These are phyloP conservation scores for Acacia melanoxylon DNA, from an alignment of 306 rosid genomes.

Conservation along the genomic window DNA sequence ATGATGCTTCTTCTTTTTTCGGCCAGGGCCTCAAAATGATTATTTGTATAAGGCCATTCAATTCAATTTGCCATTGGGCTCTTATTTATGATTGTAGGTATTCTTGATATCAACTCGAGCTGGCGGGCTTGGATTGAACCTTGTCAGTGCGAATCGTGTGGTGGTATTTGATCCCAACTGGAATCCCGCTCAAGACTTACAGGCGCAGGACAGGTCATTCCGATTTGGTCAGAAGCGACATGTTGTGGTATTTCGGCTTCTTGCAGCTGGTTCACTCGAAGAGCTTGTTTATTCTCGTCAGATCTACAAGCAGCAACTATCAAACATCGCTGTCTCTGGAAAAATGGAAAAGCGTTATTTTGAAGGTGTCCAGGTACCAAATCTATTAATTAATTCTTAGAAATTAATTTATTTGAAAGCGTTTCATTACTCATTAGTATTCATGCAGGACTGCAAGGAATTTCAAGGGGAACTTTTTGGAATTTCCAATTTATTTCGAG, in stretches of 20 bases:
- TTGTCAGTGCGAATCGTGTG: conserved; percentile 94
- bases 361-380: conserved; percentile 91
- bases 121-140: conserved; percentile 96
- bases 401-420: not conserved
- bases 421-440: not conserved
- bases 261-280: conserved; percentile 92
- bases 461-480: conserved; percentile 97
- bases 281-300: conserved; percentile 94
- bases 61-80: conserved; percentile 33
- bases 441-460: conserved; percentile 83
- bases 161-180: conserved; percentile 97
- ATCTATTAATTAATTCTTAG: not conserved
- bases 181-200: conserved; percentile 98
- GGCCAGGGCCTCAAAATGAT: conserved; percentile 23
- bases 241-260: conserved; percentile 87
- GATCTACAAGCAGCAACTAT: conserved; percentile 92
- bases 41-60: conserved; percentile 13
- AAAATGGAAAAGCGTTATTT: conserved; percentile 93
- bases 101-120: conserved; percentile 96
- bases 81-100: conserved; percentile 55
- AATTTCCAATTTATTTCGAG: conserved; percentile 85
- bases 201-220: conserved; percentile 96
- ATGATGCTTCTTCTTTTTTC: not conserved
- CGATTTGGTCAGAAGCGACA: conserved; percentile 94
- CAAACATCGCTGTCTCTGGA: conserved; percentile 92